Conservation (phyloP, 352 stramenopile genomes). For the Aphanomyces astaci region DNA sequence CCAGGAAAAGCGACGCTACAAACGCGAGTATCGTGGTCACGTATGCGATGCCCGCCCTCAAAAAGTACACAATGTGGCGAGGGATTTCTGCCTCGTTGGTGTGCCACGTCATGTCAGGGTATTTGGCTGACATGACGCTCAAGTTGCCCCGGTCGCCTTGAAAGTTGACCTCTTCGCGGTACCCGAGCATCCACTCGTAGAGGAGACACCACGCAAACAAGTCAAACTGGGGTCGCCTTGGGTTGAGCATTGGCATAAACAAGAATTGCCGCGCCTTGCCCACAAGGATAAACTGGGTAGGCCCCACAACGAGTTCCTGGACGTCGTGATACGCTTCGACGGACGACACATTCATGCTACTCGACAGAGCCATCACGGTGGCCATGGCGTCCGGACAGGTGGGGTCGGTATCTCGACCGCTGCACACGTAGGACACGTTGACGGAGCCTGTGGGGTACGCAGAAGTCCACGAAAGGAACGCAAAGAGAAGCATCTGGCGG, state of each 20-base stretch:
- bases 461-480: neutral
- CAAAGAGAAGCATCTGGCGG: neutral
- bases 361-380: no score
- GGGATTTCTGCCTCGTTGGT: neutral
- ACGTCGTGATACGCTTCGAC: no score
- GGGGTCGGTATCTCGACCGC: neutral
- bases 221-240: neutral
- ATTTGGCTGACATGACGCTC: neutral
- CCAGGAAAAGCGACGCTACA: neutral
- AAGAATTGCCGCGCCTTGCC: neutral
- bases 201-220: neutral
- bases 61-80: neutral
- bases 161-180: neutral
- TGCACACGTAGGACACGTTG: neutral
- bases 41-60: neutral
- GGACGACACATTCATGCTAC: no score
- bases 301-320: no score
- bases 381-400: neutral
- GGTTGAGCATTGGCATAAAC: neutral
- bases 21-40: neutral
- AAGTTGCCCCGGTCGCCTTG: neutral
- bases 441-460: neutral
- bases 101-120: neutral
- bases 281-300: no score
- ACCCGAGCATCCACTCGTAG: neutral